Evolutionary conservation across 2,329 filamentous ascomycete genomes (phyloP).

Genomic region (Colletotrichum liaoningense): DNA sequence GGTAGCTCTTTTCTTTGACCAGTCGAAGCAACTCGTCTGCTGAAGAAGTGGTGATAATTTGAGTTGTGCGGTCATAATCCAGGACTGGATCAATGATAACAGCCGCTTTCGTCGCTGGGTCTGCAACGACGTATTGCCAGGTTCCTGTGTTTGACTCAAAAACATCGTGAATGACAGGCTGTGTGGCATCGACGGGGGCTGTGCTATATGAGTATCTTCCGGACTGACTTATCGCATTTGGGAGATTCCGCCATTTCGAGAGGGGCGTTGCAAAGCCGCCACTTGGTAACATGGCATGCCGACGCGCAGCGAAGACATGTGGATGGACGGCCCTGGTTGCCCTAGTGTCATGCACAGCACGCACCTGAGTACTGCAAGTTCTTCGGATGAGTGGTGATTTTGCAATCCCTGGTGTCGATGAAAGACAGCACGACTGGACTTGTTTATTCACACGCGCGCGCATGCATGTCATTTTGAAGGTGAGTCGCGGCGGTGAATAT

Average conservation of each 20-base stretch:
- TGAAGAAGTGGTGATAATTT: constrained; percentile 57
- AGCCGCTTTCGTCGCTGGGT: constrained; percentile 58
- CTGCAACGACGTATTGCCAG: constrained; percentile 71
- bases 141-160: constrained; percentile 57
- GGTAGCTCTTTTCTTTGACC: constrained; percentile 57
- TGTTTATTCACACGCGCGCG: background rate
- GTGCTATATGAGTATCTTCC: background rate
- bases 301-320: background rate
- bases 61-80: constrained; percentile 60
- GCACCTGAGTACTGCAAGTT: background rate
- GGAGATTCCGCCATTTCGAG: background rate
- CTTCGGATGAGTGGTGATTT: background rate
- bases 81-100: constrained; percentile 73
- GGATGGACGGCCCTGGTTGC: background rate
- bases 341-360: background rate
- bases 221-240: background rate
- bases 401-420: background rate
- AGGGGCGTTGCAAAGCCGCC: background rate
- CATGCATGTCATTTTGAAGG: background rate
- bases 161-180: constrained; percentile 51
- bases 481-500: background rate
- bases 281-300: background rate
- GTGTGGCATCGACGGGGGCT: background rate
- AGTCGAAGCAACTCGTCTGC: constrained; percentile 64
- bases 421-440: background rate